phyloP scores from a whole-genome alignment of 352 stramenopile species.

The Pythium pectinolyticum region DNA sequence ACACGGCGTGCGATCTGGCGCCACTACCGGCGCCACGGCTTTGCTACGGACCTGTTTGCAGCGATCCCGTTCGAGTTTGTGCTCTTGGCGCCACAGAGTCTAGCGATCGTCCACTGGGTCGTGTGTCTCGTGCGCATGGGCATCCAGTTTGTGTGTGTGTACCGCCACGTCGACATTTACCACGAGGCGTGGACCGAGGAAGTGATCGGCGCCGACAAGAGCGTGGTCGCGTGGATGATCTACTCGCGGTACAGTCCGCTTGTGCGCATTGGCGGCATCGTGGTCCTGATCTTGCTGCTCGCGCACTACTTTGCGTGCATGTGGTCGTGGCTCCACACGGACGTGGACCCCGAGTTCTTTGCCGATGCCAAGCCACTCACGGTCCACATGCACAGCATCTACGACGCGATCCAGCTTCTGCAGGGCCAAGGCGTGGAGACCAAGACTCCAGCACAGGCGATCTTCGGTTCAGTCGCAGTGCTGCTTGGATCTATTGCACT shows the following conservation, averaged over 20 bases:
- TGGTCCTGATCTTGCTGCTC: constrained; percentile 40
- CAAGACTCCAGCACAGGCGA: constrained; percentile 32
- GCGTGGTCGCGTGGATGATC: constrained; percentile 38
- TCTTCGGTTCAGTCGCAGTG: constrained; percentile 46
- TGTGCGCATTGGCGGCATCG: constrained; percentile 38
- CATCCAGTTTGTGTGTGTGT: constrained; percentile 10
- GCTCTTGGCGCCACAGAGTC: neutral
- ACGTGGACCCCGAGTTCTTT: neutral
- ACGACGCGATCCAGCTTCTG: constrained; percentile 46
- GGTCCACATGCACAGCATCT: constrained; percentile 31
- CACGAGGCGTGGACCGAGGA: constrained; percentile 30
- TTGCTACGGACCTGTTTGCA: constrained; percentile 12
- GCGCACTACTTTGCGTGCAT: constrained; percentile 52
- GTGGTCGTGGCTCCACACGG: constrained; percentile 36
- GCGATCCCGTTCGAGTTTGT: neutral
- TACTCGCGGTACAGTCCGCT: constrained; percentile 53
- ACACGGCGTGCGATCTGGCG: constrained; percentile 36
- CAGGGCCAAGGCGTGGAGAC: constrained; percentile 50
- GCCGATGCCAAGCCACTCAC: neutral
- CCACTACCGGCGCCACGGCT: constrained; percentile 34
- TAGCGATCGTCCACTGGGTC: neutral
- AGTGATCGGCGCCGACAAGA: constrained; percentile 31
- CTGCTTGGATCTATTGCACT: constrained; percentile 59
- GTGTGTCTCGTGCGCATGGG: constrained; percentile 20
- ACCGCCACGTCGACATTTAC: constrained; percentile 37